phyloP scores from a whole-genome alignment of 495 filamentous ascomycete species.

The Daldinia vernicosa region DNA sequence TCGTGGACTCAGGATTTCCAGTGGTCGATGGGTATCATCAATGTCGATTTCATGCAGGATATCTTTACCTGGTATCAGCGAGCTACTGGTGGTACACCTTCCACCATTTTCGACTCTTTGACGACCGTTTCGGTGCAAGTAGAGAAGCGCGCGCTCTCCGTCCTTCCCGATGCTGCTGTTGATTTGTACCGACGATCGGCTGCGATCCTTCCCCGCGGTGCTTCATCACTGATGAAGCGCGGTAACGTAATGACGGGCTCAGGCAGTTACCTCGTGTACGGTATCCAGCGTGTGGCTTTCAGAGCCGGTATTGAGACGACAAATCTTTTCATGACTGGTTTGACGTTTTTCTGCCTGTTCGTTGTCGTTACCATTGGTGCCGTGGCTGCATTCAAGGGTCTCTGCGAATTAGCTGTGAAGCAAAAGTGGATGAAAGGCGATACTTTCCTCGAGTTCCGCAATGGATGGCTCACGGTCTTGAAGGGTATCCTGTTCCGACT shows the following conservation, averaged over 20 bases:
- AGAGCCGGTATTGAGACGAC: constrained; percentile 83
- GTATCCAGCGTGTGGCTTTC: constrained; percentile 92
- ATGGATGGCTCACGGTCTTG: constrained; percentile 80
- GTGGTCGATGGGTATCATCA: constrained; percentile 98
- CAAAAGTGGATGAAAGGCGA: constrained; percentile 83
- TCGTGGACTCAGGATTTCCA: constrained; percentile 98
- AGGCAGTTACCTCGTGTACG: constrained; percentile 74
- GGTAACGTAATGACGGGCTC: constrained; percentile 57
- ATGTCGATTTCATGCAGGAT: constrained; percentile 82
- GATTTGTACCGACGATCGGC: constrained; percentile 46
- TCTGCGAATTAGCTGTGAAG: constrained; percentile 75
- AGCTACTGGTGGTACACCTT: constrained; percentile 87
- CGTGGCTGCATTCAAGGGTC: constrained; percentile 80
- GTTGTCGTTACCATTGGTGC: constrained; percentile 73
- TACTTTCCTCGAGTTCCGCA: constrained; percentile 92
- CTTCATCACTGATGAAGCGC: constrained; percentile 51
- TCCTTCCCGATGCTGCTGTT: constrained; percentile 57
- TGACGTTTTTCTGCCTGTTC: constrained; percentile 90
- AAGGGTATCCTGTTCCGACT: constrained; percentile 93
- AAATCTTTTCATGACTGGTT: constrained; percentile 92
- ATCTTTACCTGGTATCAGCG: constrained; percentile 98
- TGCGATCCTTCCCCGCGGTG: constrained; percentile 45
- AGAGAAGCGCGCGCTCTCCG: constrained; percentile 70
- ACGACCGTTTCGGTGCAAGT: constrained; percentile 83
- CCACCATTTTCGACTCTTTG: constrained; percentile 78